phyloP scores from a whole-genome alignment of 352 stramenopile genomes.

The Pythium rishiriense region DNA sequence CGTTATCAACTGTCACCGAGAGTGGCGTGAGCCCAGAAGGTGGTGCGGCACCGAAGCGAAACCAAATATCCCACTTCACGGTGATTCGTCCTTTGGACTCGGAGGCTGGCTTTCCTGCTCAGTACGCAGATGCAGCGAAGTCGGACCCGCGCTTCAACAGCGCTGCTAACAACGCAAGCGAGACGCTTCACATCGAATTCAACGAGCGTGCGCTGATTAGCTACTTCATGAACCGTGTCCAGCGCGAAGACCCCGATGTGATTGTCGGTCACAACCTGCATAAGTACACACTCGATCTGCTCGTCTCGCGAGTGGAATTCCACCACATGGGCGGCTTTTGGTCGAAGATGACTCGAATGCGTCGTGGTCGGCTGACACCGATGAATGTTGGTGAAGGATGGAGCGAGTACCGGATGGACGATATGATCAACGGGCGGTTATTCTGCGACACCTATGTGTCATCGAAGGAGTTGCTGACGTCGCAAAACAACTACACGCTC shows the following conservation, averaged over 20 bases:
- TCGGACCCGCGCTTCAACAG: constrained; percentile 64
- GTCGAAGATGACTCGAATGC: constrained; percentile 83
- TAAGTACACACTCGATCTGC: constrained; percentile 97
- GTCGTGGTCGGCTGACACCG: constrained; percentile 68
- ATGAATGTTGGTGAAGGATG: constrained; percentile 85
- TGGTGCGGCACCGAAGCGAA: constrained; percentile 32
- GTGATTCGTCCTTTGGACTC: constrained; percentile 74
- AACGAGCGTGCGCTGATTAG: constrained; percentile 87
- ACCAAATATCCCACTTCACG: constrained; percentile 74
- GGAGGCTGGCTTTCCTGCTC: constrained; percentile 58
- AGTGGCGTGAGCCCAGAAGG: constrained; percentile 74
- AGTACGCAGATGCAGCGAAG: constrained; percentile 54
- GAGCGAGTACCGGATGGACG: constrained; percentile 88
- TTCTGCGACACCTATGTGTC: constrained; percentile 98
- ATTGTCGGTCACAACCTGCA: constrained; percentile 99
- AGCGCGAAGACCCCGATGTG: constrained; percentile 97
- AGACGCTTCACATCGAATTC: constrained; percentile 69
- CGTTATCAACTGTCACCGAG: constrained; percentile 78
- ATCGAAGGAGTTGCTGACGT: constrained; percentile 95
- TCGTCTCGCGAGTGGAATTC: constrained; percentile 94
- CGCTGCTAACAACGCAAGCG: constrained; percentile 45
- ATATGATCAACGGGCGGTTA: constrained; percentile 93
- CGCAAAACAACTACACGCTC: constrained; percentile 98
- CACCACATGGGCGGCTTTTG: constrained; percentile 87
- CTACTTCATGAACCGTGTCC: constrained; percentile 91